Evolutionary conservation across 2,329 filamentous ascomycete genomes (phyloP).

Genomic region (Gaeumannomyces tritici): DNA sequence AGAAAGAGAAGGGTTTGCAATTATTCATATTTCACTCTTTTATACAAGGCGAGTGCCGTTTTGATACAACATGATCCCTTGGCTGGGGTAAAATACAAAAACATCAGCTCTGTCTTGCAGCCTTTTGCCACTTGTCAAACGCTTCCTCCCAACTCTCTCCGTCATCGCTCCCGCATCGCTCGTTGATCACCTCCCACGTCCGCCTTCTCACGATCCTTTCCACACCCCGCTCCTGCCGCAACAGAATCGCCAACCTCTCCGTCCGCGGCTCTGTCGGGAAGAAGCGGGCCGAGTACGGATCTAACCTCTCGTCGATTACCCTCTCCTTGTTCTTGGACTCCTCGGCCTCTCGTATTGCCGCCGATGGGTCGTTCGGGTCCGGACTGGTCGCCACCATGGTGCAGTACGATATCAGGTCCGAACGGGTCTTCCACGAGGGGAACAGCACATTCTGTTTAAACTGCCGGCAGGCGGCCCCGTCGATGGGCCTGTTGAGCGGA

Average conservation of each 20-base stretch:
- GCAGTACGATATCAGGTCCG: constrained; percentile 83
- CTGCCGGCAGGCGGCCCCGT: constrained; percentile 49
- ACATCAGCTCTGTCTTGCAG: constrained; percentile 21
- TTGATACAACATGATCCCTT: too few relatives aligned
- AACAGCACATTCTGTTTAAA: constrained; percentile 79
- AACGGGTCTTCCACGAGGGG: constrained; percentile 76
- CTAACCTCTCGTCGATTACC: constrained; percentile 77
- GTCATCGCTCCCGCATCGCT: constrained; percentile 55
- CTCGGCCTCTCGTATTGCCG: constrained; percentile 59
- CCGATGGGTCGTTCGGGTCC: constrained; percentile 78
- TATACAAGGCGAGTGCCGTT: too few relatives aligned
- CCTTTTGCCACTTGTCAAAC: constrained; percentile 45
- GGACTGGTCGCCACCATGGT: constrained; percentile 77
- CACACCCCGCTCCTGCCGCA: constrained; percentile 67
- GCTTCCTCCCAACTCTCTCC: constrained; percentile 55
- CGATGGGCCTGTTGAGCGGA: constrained; percentile 43
- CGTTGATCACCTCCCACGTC: constrained; percentile 71
- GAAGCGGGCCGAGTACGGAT: constrained; percentile 82
- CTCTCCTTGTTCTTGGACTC: constrained; percentile 59
- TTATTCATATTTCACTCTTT: too few relatives aligned
- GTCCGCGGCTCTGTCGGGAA: constrained; percentile 73
- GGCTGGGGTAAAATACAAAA: too few relatives aligned
- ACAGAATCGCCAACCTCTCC: constrained; percentile 62
- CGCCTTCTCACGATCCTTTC: constrained; percentile 71
- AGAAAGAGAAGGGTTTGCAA: too few relatives aligned